These are phyloP conservation scores for Tetracladium setigerum DNA, from an alignment of 495 filamentous ascomycete species.

Conservation along the genomic window DNA sequence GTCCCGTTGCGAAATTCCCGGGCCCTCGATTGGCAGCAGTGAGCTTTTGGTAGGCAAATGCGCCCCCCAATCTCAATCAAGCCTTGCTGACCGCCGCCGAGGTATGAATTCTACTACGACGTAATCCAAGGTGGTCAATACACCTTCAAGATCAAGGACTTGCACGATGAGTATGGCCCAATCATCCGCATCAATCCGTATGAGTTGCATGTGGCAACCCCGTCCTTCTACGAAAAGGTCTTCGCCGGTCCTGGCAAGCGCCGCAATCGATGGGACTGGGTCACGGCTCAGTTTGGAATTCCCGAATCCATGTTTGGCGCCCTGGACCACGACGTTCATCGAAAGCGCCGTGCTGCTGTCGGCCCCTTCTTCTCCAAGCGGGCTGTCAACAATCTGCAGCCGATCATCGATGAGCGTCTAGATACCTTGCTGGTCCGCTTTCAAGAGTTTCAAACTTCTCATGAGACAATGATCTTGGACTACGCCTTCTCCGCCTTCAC, in stretches of 20 bases:
- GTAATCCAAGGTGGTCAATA: constrained; percentile 16
- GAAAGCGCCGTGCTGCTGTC: constrained; percentile 28
- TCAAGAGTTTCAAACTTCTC: constrained; percentile 1
- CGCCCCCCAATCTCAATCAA: constrained; percentile 19
- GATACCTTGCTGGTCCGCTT: constrained; percentile 3
- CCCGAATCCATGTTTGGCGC: constrained; percentile 33
- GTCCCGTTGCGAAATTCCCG: constrained; percentile 35
- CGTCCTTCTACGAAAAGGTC: constrained; percentile 40
- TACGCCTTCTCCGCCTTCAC: too few species aligned
- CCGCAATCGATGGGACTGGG: constrained; percentile 4
- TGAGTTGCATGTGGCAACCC: constrained; percentile 47
- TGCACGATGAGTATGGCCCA: constrained; percentile 34
- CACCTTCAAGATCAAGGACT: constrained; percentile 18
- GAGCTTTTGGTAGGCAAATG: constrained; percentile 28
- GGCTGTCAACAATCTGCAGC: constrained; percentile 31
- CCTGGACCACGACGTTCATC: constrained; percentile 35
- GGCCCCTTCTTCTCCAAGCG: constrained; percentile 43
- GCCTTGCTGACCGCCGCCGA: too few species aligned
- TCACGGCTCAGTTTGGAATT: not conserved
- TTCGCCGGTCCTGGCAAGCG: constrained; percentile 23
- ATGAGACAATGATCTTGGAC: too few species aligned
- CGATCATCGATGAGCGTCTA: constrained; percentile 35
- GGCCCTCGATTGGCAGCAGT: constrained; percentile 37
- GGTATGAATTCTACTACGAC: constrained; percentile 23
- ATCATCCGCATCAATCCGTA: constrained; percentile 52